These are phyloP conservation scores for Aspergillus fumigatiaffinis DNA, from an alignment of 2,329 filamentous ascomycete species.

Conservation along the genomic window DNA sequence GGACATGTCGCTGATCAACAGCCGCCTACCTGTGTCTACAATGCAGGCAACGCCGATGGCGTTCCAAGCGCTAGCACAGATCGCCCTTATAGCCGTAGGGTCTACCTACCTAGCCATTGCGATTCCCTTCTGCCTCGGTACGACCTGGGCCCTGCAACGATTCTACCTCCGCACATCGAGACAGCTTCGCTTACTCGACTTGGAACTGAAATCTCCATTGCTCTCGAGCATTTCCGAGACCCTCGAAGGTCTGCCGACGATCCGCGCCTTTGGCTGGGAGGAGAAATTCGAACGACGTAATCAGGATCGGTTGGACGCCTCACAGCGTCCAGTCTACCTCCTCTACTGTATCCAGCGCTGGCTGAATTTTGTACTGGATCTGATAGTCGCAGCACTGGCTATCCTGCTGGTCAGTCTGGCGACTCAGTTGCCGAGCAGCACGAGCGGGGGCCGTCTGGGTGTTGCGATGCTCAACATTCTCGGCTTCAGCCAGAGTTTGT, in stretches of 20 bases:
- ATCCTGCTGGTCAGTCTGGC: neutral
- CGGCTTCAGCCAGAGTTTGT: slow-evolving; percentile 1
- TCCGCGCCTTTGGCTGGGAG: slow-evolving; percentile 50
- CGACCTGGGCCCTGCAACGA: slow-evolving; percentile 40
- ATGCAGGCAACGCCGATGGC: neutral
- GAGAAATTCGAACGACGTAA: slow-evolving; percentile 35
- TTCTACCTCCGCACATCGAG: slow-evolving; percentile 44
- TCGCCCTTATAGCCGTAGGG: slow-evolving; percentile 27
- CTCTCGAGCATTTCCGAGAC: slow-evolving; percentile 52
- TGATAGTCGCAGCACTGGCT: slow-evolving; percentile 34
- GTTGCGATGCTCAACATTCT: slow-evolving; percentile 3
- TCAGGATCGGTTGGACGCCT: slow-evolving; percentile 34
- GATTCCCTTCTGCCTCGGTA: slow-evolving; percentile 38
- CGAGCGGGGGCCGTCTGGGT: neutral
- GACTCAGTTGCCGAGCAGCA: neutral
- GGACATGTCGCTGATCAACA: slow-evolving; percentile 25
- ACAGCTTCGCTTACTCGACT: slow-evolving; percentile 50
- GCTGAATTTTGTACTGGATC: slow-evolving; percentile 38
- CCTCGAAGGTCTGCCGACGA: slow-evolving; percentile 45
- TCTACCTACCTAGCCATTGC: slow-evolving; percentile 35
- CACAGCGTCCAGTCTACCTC: slow-evolving; percentile 43
- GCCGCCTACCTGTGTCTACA: slow-evolving; percentile 13
- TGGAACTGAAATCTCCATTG: slow-evolving; percentile 49
- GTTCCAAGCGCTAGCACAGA: neutral
- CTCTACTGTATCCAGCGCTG: slow-evolving; percentile 43